Conservation (phyloP, 345 rosid genomes). For the Sonneratia caseolaris region DNA sequence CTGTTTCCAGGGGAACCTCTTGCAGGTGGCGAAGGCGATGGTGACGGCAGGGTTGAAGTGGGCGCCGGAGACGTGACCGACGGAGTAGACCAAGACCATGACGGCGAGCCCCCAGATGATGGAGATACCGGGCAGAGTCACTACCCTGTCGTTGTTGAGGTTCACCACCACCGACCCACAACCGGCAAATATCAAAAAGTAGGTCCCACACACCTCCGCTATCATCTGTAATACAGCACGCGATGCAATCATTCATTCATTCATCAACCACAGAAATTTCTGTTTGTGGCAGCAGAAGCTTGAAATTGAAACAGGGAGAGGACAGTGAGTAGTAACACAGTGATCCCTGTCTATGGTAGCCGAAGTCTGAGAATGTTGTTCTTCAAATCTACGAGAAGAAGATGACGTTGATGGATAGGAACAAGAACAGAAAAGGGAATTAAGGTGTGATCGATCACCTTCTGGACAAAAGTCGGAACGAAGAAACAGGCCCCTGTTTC, state of each 20-base stretch:
- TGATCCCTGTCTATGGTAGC: not conserved
- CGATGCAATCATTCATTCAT: too few relatives aligned
- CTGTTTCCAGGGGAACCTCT: slow-evolving; percentile 72
- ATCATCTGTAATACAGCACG: slow-evolving; percentile 11
- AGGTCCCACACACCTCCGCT: slow-evolving; percentile 80
- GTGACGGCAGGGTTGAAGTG: slow-evolving; percentile 97
- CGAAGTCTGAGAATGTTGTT: not conserved
- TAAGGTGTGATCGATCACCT: slow-evolving; percentile 27
- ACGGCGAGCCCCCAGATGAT: slow-evolving; percentile 86
- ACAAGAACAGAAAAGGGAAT: not conserved
- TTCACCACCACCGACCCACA: slow-evolving; percentile 73
- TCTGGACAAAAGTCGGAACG: slow-evolving; percentile 71
- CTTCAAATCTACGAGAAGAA: too few relatives aligned
- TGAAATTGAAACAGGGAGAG: too few relatives aligned
- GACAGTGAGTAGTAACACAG: not conserved
- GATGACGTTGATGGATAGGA: not conserved
- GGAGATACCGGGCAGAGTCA: slow-evolving; percentile 68
- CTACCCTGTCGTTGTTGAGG: slow-evolving; percentile 43
- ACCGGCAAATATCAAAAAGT: slow-evolving; percentile 86
- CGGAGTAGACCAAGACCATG: slow-evolving; percentile 71
- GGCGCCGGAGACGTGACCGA: slow-evolving; percentile 95
- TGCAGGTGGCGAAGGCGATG: slow-evolving; percentile 74
- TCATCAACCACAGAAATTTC: too few relatives aligned
- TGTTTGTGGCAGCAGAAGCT: too few relatives aligned
- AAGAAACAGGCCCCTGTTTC: slow-evolving; percentile 14